Evolutionary conservation across 805 yeast species (phyloP).

Genomic region (Schwanniomyces occidentalis): DNA sequence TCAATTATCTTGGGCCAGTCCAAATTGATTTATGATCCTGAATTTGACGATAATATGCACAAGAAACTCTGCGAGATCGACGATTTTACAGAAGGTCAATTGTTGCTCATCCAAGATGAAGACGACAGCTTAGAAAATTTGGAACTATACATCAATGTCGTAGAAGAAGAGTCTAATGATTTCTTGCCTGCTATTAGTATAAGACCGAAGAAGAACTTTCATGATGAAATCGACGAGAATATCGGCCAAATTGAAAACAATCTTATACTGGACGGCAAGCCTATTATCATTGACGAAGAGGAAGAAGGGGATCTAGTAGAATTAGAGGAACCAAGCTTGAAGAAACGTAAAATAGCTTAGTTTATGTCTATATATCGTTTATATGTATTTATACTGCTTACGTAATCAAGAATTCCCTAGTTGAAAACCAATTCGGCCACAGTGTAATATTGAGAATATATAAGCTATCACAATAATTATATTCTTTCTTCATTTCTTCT

Average conservation of each 20-base stretch:
- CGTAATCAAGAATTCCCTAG: background rate
- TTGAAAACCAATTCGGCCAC: too few relatives aligned
- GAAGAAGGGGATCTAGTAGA: conserved; percentile 11
- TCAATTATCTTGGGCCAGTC: conserved; percentile 60
- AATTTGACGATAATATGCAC: conserved; percentile 76
- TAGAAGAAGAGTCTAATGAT: conserved; percentile 4
- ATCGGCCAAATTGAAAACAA: conserved; percentile 9
- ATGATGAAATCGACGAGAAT: conserved; percentile 10
- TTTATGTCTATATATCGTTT: too few relatives aligned
- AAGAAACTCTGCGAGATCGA: conserved; percentile 47
- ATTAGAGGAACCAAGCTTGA: conserved; percentile 3
- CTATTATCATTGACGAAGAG: conserved; percentile 13
- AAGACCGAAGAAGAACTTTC: conserved; percentile 12
- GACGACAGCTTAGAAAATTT: conserved; percentile 63
- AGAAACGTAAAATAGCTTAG: conserved; percentile 1
- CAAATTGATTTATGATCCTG: conserved; percentile 75
- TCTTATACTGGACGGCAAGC: conserved; percentile 6
- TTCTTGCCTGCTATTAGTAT: conserved; percentile 14
- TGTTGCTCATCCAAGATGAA: conserved; percentile 77
- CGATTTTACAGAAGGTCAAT: conserved; percentile 60
- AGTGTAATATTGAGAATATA: too few relatives aligned
- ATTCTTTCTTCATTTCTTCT: too few relatives aligned
- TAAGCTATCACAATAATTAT: too few relatives aligned
- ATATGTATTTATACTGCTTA: conserved; percentile 2
- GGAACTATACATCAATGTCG: conserved; percentile 54